Evolutionary conservation across 2,329 filamentous ascomycete genomes (phyloP), one percentile per base, ranked within the genome.

Genomic region (Immersiporthe knoxdaviesiana): DNA sequence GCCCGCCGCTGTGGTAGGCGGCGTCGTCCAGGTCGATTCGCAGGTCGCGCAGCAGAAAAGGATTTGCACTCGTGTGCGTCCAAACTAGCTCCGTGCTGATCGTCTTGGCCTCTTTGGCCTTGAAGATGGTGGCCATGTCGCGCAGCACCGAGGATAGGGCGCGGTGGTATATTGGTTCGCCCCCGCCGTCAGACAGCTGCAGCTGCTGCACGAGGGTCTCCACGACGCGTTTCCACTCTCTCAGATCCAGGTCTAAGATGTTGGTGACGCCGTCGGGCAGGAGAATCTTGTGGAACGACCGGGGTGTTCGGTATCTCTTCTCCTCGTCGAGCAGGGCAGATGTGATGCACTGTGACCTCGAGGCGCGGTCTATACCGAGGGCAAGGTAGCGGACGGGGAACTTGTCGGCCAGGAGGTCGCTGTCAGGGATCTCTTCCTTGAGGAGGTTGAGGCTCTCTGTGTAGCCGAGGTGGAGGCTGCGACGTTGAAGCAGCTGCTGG

Each of bases 311-410:
- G 24, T 56, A 56, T 24, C 3, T 30, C 24, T 56, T 16, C 6
- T 30, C 4, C 0, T 10, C 2, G 11, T 12, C 5, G 5, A 67
- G 41, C 10, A 67, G 3, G 2, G 41, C 70, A 21, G 67, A 50
- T 3, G 91, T 82, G 59, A 94, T 84, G 74, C 88, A 90, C 2
- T 91, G 91, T 11, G 83, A 86, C 63, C 87, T 82, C 21, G 84
- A 82, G 16, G 85, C 84, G 63, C 92, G 86, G 77, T 92, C 89
- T 63, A 93, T 82, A 5, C 87, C 87, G 66, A 94, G 83, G 50
- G 87, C 87, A 14, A 94, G 75, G 60, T 88, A 85, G 69, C 84
- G 82, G 41, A 82, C 79, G 2, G 79, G 78, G 2, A 76, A 74
- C 14, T 76, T 75, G 52, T 77, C 74, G 1, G 79, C 75, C 67